A percentile compares a stretch with the other conserved stretches of the same genome.
These are phyloP conservation scores for Staphylotrichum longicolle DNA, from an alignment of 495 filamentous ascomycete genomes.

Conservation along the genomic window DNA sequence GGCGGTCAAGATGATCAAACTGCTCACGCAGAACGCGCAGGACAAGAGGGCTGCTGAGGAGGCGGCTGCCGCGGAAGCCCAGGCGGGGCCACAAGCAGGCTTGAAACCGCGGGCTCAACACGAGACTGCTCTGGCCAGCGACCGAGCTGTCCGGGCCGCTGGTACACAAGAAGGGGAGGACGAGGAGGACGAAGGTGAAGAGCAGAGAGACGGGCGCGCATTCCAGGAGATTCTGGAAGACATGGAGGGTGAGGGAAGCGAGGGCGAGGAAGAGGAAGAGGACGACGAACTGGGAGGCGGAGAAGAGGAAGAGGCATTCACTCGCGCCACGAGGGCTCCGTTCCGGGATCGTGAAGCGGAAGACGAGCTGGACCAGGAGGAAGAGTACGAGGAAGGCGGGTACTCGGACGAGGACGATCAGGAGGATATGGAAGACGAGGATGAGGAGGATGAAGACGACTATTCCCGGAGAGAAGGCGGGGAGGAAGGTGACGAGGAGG, in stretches of 20 bases:
- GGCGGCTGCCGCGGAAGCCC: neutral
- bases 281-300: slow-evolving; percentile 22
- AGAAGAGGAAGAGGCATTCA: slow-evolving; percentile 14
- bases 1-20: slow-evolving; percentile 35
- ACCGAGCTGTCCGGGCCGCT: neutral
- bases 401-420: slow-evolving; percentile 23
- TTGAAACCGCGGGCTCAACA: too few species aligned
- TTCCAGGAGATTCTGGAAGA: slow-evolving; percentile 26
- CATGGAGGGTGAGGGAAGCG: slow-evolving; percentile 24
- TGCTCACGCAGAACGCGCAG: slow-evolving; percentile 21
- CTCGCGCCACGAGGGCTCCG: neutral
- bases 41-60: neutral
- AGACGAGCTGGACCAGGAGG: slow-evolving; percentile 20
- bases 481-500: slow-evolving; percentile 20
- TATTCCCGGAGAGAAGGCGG: slow-evolving; percentile 15
- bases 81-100: neutral
- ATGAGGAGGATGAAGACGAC: slow-evolving; percentile 25
- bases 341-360: slow-evolving; percentile 17
- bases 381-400: slow-evolving; percentile 16
- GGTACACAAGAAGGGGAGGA: slow-evolving; percentile 15
- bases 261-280: slow-evolving; percentile 27
- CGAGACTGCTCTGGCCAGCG: too few species aligned
- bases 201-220: slow-evolving; percentile 9
- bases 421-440: slow-evolving; percentile 24
- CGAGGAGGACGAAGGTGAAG: slow-evolving; percentile 14